Base-by-base conservation (phyloP, 202 grass and related monocot genomes). In the Saccharum hybrid region DNA sequence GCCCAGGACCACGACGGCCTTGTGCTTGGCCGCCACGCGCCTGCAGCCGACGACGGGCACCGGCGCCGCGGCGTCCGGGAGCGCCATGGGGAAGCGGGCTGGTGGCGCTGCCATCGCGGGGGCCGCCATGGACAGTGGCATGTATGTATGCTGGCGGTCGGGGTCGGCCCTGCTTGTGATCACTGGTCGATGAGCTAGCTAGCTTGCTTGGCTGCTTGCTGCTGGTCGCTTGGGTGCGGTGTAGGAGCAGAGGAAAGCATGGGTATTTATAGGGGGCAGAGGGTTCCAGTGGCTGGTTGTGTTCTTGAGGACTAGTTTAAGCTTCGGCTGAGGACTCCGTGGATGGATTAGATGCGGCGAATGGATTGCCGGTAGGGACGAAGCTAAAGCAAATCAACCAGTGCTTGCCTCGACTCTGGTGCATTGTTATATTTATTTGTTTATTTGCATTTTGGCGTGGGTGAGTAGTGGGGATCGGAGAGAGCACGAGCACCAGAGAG, bases 1-100 rank as follows among this genome's bases (percentile, higher is more conserved):
- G 40, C 95, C 95, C 43, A 94, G 86, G 2, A 97, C 95, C 10
- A 97, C 80, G 7, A 97, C 85, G 63, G 91, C 95, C 90, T 94
- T 97, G 41, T 88, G 76, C 71, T 75, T 88, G 15, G 10, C 81
- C 66, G 66, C 79, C 62, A 34, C 34, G 5, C 68, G 77, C 85
- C 87, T 49, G 12, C 64, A 13, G 66, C 64, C 19, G 67, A 30
- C 42, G 30, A 75, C 16, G 7, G 68, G 16, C 2, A 61, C 43
- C 1, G 38, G 59, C 10, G 38, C 28, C 19, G 28, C 46, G 59
- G 48, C 31, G 39, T 86, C 88, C 23, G 76, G 57, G 15, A 81
- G 76, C 10, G 56, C 6, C 56, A 60, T 60, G 8, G 56, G 56
- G 56, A 60, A 60, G 63, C 71, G 66, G 8, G 21, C 5, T 2